Conservation (phyloP, 177 flowering plant species). For the Vitis hybrid region DNA sequence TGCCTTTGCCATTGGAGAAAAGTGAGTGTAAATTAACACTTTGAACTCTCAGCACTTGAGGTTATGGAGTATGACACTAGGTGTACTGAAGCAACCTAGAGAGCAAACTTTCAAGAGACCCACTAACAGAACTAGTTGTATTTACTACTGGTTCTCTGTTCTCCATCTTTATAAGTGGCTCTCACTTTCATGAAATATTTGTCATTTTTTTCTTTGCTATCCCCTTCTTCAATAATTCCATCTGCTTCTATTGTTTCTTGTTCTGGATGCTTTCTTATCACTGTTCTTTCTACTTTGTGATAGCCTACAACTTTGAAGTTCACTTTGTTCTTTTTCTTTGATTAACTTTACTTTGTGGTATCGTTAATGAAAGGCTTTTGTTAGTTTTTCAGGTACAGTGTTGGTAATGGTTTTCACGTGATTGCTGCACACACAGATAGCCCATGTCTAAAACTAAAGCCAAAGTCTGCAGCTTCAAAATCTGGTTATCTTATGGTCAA, state of each 20-base stretch:
- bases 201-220: background rate
- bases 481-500: conserved; percentile 80
- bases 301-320: background rate
- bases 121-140: background rate
- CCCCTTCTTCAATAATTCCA: background rate
- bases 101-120: background rate
- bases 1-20: conserved; percentile 90
- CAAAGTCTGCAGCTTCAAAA: conserved; percentile 78
- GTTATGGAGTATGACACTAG: background rate
- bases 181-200: background rate
- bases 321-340: background rate
- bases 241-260: background rate
- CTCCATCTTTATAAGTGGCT: background rate
- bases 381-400: conserved; percentile 57
- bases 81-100: background rate
- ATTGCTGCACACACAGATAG: conserved; percentile 98
- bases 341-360: conserved; percentile 2
- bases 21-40: conserved; percentile 41
- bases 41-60: background rate
- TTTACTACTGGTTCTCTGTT: background rate
- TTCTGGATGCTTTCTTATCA: background rate
- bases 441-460: conserved; percentile 89
- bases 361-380: background rate
- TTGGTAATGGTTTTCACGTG: conserved; percentile 81
- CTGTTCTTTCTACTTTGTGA: background rate